These are phyloP conservation scores for Plasmodium yoelii DNA, from an alignment of 169 alveolate species.

Conservation along the genomic window DNA sequence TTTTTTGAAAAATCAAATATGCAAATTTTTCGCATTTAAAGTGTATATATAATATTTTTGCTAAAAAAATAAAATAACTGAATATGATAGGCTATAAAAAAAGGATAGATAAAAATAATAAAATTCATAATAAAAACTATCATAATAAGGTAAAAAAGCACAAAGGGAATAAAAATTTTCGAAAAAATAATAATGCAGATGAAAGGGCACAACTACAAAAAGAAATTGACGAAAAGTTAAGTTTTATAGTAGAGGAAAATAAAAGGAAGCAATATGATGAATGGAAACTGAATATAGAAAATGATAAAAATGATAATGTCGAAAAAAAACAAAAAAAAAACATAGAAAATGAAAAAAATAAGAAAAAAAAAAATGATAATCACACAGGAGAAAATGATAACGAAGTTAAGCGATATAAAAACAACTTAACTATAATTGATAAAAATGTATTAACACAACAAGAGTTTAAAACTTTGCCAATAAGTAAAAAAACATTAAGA, in stretches of 20 bases:
- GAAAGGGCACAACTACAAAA: conserved; percentile 50
- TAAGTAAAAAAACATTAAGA: conserved; percentile 63
- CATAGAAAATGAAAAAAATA: neutral
- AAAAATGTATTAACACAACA: conserved; percentile 48
- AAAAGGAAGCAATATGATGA: conserved; percentile 64
- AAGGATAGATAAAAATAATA: neutral
- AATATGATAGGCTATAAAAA: conserved; percentile 33
- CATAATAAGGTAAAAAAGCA: conserved; percentile 26
- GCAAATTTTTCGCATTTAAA: too few species aligned
- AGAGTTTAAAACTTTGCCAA: conserved; percentile 46
- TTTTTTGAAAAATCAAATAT: too few species aligned
- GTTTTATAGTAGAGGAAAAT: conserved; percentile 45
- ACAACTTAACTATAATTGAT: conserved; percentile 64
- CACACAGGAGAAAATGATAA: too few species aligned
- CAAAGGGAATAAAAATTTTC: conserved; percentile 14
- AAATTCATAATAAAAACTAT: conserved; percentile 40
- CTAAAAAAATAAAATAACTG: conserved; percentile 6
- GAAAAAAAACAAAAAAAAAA: conserved; percentile 7
- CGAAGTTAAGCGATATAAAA: conserved; percentile 12
- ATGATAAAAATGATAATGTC: neutral
- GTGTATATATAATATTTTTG: too few species aligned
- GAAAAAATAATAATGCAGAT: conserved; percentile 8
- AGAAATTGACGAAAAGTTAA: conserved; percentile 65
- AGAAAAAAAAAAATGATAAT: conserved; percentile 12
- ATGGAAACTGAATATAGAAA: conserved; percentile 17